Conservation (phyloP, 2,329 filamentous ascomycete species). For the Alternaria sp. region DNA sequence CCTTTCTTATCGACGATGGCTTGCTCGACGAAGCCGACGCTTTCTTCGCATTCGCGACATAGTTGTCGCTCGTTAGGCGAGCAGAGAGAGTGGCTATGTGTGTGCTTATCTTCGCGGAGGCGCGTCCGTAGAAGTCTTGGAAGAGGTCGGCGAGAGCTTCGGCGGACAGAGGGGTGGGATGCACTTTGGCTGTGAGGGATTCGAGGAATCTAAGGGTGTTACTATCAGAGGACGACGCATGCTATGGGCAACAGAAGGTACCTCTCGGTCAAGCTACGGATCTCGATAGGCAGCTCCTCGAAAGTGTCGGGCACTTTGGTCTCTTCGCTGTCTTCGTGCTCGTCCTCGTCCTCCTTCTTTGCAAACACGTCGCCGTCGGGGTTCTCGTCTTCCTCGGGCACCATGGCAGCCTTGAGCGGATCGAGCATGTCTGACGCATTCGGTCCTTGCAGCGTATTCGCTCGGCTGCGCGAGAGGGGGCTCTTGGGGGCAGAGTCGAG, state of each 20-base stretch:
- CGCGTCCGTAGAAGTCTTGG: constrained; percentile 88
- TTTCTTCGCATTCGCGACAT: constrained; percentile 45
- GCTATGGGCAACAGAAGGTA: constrained; percentile 44
- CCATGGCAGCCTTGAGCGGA: constrained; percentile 47
- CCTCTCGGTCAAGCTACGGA: constrained; percentile 89
- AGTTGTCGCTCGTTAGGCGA: constrained; percentile 72
- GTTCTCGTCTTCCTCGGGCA: constrained; percentile 44
- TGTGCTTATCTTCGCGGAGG: constrained; percentile 81
- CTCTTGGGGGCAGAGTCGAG: constrained; percentile 50
- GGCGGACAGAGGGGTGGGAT: constrained; percentile 81
- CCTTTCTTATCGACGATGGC: constrained; percentile 47
- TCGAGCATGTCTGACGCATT: constrained; percentile 53
- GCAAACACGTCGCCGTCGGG: constrained; percentile 52
- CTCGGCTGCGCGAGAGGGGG: constrained; percentile 51
- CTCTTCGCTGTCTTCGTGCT: constrained; percentile 16
- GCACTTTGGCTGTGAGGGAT: constrained; percentile 83
- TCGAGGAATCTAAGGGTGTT: constrained; percentile 79
- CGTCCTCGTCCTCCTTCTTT: constrained; percentile 45
- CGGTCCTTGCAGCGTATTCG: constrained; percentile 55
- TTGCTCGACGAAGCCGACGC: constrained; percentile 46
- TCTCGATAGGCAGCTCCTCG: constrained; percentile 91
- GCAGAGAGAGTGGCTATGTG: constrained; percentile 83
- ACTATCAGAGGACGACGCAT: neutral
- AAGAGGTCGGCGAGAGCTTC: constrained; percentile 85
- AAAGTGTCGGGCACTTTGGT: constrained; percentile 68